Conservation (phyloP, 768 basidiomycete genomes). For the Xerocomellus amylosporus region DNA sequence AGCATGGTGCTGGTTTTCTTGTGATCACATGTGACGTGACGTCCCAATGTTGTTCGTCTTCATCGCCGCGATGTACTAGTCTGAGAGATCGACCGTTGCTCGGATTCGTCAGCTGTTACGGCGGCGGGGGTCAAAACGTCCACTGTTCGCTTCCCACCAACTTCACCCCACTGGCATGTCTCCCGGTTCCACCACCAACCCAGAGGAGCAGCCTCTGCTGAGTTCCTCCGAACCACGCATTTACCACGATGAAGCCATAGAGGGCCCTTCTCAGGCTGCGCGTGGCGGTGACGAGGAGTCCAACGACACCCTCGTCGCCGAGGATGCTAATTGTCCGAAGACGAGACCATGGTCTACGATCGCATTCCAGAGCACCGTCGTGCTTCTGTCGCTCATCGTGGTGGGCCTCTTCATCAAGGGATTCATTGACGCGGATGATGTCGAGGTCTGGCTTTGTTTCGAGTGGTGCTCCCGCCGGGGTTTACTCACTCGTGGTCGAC, state of each 20-base stretch:
- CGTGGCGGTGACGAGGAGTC: constrained; percentile 21
- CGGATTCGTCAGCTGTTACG: neutral
- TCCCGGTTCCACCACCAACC: constrained; percentile 1
- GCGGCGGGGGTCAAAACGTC: neutral
- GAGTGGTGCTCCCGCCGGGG: constrained; percentile 37
- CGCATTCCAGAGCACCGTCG: constrained; percentile 33
- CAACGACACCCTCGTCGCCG: neutral
- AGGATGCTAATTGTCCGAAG: constrained; percentile 4
- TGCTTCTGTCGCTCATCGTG: constrained; percentile 36
- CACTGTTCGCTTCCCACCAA: constrained; percentile 5
- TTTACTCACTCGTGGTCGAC: constrained; percentile 40
- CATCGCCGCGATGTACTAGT: too few species aligned
- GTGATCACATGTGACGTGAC: too few species aligned
- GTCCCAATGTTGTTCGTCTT: too few species aligned
- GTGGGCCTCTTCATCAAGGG: constrained; percentile 62
- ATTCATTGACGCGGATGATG: constrained; percentile 65
- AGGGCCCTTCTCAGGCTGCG: neutral
- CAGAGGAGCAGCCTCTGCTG: constrained; percentile 26
- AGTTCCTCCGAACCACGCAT: constrained; percentile 12
- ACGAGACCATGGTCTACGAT: constrained; percentile 13
- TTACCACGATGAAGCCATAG: constrained; percentile 13
- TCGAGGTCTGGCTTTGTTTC: constrained; percentile 46
- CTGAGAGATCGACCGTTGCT: too few species aligned
- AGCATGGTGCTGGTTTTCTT: too few species aligned
- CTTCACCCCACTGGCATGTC: constrained; percentile 21